Evolutionary conservation across 129 eudicot species (phyloP), one percentile per base, ranked within the genome.

Genomic region (Flaveria trinervia): DNA sequence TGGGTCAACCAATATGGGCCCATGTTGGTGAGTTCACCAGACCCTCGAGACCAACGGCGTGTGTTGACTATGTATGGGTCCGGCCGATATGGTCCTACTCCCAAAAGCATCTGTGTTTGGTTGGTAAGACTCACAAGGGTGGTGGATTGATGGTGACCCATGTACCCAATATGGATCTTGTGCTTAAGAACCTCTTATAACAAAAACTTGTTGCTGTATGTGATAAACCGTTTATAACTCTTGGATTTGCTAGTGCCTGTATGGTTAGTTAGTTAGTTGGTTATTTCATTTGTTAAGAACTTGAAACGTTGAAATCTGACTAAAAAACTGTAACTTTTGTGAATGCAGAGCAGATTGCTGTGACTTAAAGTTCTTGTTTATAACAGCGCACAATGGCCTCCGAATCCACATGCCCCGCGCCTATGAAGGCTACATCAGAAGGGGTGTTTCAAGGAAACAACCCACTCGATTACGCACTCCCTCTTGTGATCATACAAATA

Each of bases 351-450:
- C 16, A 30, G 22, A 15, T 39, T 70, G 20, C n/a, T 74, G 49
- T 17, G 68, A 65, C 39, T 62, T 12, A 33, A 45, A 52, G 39
- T 5, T 23, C 7, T 0, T 28, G 65, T 12, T 20, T 54, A 44
- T 15, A 5, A 57, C 15, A 16, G 57, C 74, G 67, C 17, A 80
- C 77, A 75, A 88, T 86, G 93, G 88, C 85, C 16, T 36, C 91
- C 15, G 86, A 86, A 71, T 39, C 56, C 9, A 2, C 71, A 3
- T 92, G 97, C 71, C 79, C 83, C 10, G 30, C 72, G 1, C 89
- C 88, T 0, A 92, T 89, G 96, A 87, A 84, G 81, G 96, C 96
- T 5, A 89, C 97, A 33, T 89, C 97, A 0, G 89, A 89, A 74
- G 97, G 97, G 56, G 86, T 85, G 41, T 92, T 89, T 70, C 97